Percentiles rank a stretch among this genome's conserved stretches.
Conservation (phyloP, 441 rosid species). For the Aleurites moluccanus region DNA sequence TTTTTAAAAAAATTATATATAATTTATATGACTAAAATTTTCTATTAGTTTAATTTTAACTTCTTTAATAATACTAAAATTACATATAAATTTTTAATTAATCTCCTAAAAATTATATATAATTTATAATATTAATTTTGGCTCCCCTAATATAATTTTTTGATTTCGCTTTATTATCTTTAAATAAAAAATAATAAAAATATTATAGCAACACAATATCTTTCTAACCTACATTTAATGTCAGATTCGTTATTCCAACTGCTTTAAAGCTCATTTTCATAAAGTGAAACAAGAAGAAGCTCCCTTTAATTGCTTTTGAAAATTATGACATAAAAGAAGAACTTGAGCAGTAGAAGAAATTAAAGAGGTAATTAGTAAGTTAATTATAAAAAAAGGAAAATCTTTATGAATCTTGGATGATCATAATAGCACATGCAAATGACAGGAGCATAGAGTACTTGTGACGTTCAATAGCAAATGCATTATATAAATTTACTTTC, state of each 20-base stretch:
- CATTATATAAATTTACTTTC: background rate
- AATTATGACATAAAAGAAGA: background rate
- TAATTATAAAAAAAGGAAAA: conserved; percentile 2
- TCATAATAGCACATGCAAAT: conserved; percentile 31
- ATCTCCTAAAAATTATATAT: too few species aligned
- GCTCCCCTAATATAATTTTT: too few species aligned
- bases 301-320: background rate
- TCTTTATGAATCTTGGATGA: conserved; percentile 26
- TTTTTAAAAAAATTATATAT: too few species aligned
- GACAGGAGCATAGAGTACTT: conserved; percentile 20
- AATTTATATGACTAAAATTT: too few species aligned
- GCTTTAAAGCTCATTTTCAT: background rate
- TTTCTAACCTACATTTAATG: background rate
- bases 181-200: too few species aligned
- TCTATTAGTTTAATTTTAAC: too few species aligned
- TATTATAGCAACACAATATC: too few species aligned
- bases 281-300: conserved; percentile 9
- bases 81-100: too few species aligned
- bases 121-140: too few species aligned
- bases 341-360: conserved; percentile 2
- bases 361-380: background rate
- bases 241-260: conserved; percentile 17
- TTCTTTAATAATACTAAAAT: too few species aligned
- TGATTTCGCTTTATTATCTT: too few species aligned
- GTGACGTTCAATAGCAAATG: background rate